Conservation (phyloP, 257 asterid species). For the Cordia subcordata region DNA sequence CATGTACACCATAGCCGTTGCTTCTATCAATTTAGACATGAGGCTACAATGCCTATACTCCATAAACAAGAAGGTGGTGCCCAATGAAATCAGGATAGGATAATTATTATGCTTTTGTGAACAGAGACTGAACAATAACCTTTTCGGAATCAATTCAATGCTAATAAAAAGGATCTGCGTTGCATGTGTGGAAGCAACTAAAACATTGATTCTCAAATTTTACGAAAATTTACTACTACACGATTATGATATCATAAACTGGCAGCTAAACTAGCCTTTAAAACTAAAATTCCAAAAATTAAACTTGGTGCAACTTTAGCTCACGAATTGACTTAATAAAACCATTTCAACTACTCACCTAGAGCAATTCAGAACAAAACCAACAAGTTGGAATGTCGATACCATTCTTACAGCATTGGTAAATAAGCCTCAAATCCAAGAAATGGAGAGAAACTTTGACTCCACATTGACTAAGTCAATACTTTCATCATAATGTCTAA, state of each 20-base stretch:
- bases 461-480: conserved; percentile 10
- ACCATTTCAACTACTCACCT: neutral
- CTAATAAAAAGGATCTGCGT: neutral
- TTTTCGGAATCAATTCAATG: neutral
- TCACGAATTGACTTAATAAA: too few relatives aligned
- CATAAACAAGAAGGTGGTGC: too few relatives aligned
- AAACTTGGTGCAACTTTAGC: neutral
- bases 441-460: conserved; percentile 14
- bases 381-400: neutral
- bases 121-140: neutral
- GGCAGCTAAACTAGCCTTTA: neutral
- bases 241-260: neutral
- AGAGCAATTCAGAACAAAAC: conserved; percentile 4
- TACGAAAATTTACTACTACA: neutral
- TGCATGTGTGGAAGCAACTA: neutral
- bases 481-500: neutral
- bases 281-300: too few relatives aligned
- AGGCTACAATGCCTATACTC: too few relatives aligned
- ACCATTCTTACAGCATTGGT: neutral
- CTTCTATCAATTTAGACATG: too few relatives aligned
- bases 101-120: too few relatives aligned
- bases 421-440: neutral
- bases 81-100: too few relatives aligned
- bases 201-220: neutral
- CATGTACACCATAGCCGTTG: too few relatives aligned